Evolutionary conservation across 768 basidiomycete species (phyloP).

Genomic region (Rhodosporidiobolus odoratus): DNA sequence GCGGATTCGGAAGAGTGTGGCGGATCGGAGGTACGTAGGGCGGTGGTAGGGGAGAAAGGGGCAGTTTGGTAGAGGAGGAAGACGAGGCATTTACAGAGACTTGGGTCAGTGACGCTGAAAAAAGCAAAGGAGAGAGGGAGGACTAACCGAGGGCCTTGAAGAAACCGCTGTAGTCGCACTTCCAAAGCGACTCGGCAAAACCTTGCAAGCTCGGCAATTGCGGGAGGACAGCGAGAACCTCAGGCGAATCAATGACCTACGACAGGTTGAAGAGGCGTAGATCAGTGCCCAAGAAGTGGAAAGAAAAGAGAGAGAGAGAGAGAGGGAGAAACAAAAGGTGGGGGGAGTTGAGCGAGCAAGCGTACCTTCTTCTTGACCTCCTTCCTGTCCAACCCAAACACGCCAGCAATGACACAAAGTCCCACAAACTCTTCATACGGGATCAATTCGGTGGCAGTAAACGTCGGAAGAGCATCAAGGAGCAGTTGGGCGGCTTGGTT

Average conservation of each 20-base stretch:
- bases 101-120: no score
- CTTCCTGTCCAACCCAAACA: constrained; percentile 68
- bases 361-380: constrained; percentile 86
- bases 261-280: background rate
- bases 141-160: constrained; percentile 74
- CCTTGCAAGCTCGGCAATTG: constrained; percentile 76
- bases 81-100: no score
- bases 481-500: constrained; percentile 76
- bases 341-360: background rate
- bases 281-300: background rate
- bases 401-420: constrained; percentile 71
- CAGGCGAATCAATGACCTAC: constrained; percentile 76
- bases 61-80: background rate
- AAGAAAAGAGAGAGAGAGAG: background rate
- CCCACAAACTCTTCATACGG: constrained; percentile 85
- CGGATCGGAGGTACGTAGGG: constrained; percentile 47
- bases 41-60: constrained; percentile 51
- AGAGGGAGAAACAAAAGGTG: background rate
- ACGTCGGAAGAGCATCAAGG: constrained; percentile 85
- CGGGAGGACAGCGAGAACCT: constrained; percentile 77
- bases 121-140: background rate
- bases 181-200: constrained; percentile 78
- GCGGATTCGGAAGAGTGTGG: constrained; percentile 63
- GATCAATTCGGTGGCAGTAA: constrained; percentile 84
- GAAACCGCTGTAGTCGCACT: constrained; percentile 90